Conservation (phyloP, 2,329 filamentous ascomycete species). For the Colletotrichum paranaense region DNA sequence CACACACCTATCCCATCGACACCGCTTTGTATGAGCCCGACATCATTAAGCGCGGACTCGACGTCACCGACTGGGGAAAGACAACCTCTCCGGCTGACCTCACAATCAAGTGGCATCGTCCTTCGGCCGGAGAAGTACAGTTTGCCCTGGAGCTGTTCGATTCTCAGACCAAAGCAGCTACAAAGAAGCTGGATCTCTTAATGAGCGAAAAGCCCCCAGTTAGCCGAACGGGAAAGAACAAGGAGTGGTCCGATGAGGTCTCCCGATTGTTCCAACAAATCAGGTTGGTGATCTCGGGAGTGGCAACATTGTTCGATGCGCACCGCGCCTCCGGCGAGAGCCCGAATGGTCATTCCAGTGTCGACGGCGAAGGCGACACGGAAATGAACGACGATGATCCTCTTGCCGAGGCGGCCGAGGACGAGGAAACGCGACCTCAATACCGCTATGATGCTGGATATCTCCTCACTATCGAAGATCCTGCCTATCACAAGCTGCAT, state of each 20-base stretch:
- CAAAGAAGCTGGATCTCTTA: slow-evolving; percentile 80
- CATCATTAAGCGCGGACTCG: slow-evolving; percentile 76
- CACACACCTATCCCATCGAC: slow-evolving; percentile 93
- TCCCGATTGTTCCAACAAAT: slow-evolving; percentile 89
- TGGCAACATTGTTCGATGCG: slow-evolving; percentile 90
- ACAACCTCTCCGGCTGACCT: slow-evolving; percentile 79
- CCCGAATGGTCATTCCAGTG: slow-evolving; percentile 46
- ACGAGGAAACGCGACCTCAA: slow-evolving; percentile 85
- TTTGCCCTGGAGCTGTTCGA: slow-evolving; percentile 93
- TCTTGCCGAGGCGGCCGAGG: slow-evolving; percentile 75
- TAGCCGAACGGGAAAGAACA: slow-evolving; percentile 93
- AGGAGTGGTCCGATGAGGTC: slow-evolving; percentile 98
- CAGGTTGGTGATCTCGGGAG: slow-evolving; percentile 88
- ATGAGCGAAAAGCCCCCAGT: slow-evolving; percentile 85
- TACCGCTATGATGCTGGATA: slow-evolving; percentile 94
- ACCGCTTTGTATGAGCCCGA: slow-evolving; percentile 88
- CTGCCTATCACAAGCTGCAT: slow-evolving; percentile 82
- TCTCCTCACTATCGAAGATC: slow-evolving; percentile 68
- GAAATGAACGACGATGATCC: slow-evolving; percentile 59
- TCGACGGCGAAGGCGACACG: slow-evolving; percentile 61
- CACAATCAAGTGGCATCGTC: slow-evolving; percentile 91
- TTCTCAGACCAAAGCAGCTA: slow-evolving; percentile 81
- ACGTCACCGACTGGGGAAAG: slow-evolving; percentile 86
- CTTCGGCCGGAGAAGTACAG: slow-evolving; percentile 80
- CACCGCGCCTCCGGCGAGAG: slow-evolving; percentile 71